Evolutionary conservation across 441 rosid genomes (phyloP), one percentile per base, ranked within the genome.

Genomic region (Erysimum pusillum): DNA sequence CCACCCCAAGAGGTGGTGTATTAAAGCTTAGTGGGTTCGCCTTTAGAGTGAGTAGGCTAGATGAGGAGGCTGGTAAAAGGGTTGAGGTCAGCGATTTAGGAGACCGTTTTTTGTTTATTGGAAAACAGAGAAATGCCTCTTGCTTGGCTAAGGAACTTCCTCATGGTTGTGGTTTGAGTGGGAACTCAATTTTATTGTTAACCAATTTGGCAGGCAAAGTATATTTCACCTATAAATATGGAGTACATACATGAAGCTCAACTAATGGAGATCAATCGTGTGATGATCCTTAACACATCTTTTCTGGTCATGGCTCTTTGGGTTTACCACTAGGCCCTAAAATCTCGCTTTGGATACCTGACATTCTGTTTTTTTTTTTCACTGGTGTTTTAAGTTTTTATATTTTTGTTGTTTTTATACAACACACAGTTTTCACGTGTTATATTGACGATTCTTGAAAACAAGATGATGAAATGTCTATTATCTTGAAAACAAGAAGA

Each of bases 1-100:
- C n/a, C n/a, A n/a, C 9, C 13, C 6, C 9, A 32, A 14, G 17
- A 45, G 0, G 0, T n/a, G 1, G 4, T 12, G 57, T 45, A 0
- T 0, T 58, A 10, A 1, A 20, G 0, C 58, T 58, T 7, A 7
- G 2, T 6, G 14, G 14, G 11, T 34, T 34, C 2, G 2, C 35
- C 9, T 58, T 22, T 34, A 59, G 44, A 41, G 63, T 69, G 45
- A 31, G 65, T 18, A 45, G 13, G 65, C 45, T 69, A 45, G 65
- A 69, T 12, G 65, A 11, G 44, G 74, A 42, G 9, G 53, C 65
- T 31, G 65, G 74, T 44, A 2, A 12, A 57, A 34, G 63, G 63
- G 44, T 58, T 0, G 44, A 1, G 13, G 63, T 58, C 3, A 34
- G 15, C 0, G 64, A 56, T 31, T 8, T 69, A 10, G 74, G 65